phyloP scores from a whole-genome alignment of 306 rosid genomes.

The Cercis canadensis region DNA sequence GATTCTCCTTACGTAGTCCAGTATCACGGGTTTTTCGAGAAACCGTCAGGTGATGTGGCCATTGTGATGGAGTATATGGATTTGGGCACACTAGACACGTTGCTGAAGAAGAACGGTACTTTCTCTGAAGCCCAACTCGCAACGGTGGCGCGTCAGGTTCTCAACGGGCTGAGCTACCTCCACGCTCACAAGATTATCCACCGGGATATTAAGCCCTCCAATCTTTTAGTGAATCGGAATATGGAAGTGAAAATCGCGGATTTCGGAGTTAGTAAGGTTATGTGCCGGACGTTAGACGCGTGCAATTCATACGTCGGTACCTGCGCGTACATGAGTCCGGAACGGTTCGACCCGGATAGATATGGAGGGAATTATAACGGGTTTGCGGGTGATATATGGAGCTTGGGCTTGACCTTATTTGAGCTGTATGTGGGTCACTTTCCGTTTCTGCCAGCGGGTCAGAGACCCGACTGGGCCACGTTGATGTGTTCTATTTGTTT shows the following conservation, averaged over 20 bases:
- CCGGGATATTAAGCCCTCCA: conserved; percentile 87
- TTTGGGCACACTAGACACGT: conserved; percentile 63
- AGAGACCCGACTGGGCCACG: conserved; percentile 91
- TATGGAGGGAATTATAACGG: conserved; percentile 87
- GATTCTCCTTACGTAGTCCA: conserved; percentile 63
- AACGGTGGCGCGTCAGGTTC: conserved; percentile 67
- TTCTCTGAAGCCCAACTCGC: conserved; percentile 62
- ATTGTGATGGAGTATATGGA: conserved; percentile 88
- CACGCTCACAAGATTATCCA: conserved; percentile 82
- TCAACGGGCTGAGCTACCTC: conserved; percentile 70
- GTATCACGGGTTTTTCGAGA: conserved; percentile 71
- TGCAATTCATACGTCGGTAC: conserved; percentile 93
- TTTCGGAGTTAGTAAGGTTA: conserved; percentile 83
- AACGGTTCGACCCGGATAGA: conserved; percentile 83
- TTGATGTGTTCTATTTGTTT: conserved; percentile 92
- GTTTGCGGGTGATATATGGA: conserved; percentile 86
- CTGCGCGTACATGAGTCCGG: conserved; percentile 98
- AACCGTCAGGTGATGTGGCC: conserved; percentile 78
- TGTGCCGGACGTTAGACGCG: conserved; percentile 75
- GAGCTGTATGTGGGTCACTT: conserved; percentile 93
- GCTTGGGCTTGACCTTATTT: conserved; percentile 80
- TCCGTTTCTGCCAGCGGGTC: conserved; percentile 81
- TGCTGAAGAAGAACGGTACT: conserved; percentile 51
- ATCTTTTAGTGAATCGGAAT: conserved; percentile 58
- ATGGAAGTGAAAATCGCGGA: conserved; percentile 83